phyloP scores from a whole-genome alignment of 345 rosid genomes.

The Rhizophora apiculata region DNA sequence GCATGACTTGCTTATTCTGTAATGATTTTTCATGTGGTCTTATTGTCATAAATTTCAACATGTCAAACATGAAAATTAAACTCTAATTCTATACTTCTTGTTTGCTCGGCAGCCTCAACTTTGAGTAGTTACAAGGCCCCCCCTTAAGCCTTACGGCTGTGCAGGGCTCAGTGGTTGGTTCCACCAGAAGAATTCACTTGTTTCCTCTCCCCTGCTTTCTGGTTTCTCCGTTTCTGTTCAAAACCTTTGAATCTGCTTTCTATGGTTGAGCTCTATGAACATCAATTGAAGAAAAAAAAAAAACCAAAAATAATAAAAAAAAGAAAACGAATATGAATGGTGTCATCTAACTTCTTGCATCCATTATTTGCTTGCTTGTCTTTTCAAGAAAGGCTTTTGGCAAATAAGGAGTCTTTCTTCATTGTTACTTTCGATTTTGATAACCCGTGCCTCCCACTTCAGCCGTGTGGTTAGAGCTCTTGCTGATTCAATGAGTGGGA shows the following conservation, averaged over 20 bases:
- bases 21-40: conserved; percentile 53
- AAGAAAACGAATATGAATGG: conserved; percentile 15
- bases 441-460: conserved; percentile 94
- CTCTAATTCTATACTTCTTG: conserved; percentile 31
- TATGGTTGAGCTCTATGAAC: conserved; percentile 30
- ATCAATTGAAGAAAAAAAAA: conserved; percentile 30
- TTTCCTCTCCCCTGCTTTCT: conserved; percentile 34
- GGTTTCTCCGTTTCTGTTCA: conserved; percentile 38
- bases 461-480: conserved; percentile 62
- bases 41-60: conserved; percentile 27
- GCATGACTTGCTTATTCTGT: conserved; percentile 49
- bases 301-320: conserved; percentile 25
- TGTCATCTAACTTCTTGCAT: conserved; percentile 19
- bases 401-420: conserved; percentile 90
- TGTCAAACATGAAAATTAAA: conserved; percentile 19
- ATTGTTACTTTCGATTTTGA: conserved; percentile 75
- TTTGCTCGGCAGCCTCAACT: conserved; percentile 19
- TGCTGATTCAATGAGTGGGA: conserved; percentile 60
- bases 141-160: conserved; percentile 53
- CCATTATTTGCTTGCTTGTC: conserved; percentile 43
- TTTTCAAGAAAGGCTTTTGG: conserved; percentile 86
- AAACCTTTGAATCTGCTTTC: conserved; percentile 24
- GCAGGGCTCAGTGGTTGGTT: conserved; percentile 35
- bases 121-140: conserved; percentile 47
- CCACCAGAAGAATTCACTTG: conserved; percentile 28